Evolutionary conservation across 495 filamentous ascomycete species (phyloP).

Genomic region (Penicilliopsis zonata): DNA sequence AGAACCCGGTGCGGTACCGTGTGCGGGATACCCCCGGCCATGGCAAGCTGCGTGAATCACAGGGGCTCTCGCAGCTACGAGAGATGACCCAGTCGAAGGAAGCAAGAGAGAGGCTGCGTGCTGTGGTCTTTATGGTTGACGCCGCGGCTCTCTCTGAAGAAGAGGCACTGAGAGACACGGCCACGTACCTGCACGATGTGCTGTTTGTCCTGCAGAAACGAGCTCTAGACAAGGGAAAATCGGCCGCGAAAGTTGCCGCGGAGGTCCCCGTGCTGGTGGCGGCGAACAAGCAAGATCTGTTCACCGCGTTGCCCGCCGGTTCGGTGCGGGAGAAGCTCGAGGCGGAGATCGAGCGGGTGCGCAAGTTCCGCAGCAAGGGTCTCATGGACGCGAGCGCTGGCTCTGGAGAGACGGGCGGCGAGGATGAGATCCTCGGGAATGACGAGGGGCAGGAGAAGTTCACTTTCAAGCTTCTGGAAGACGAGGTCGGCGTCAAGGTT

Average conservation of each 20-base stretch:
- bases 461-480: constrained; percentile 66
- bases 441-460: constrained; percentile 61
- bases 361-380: constrained; percentile 66
- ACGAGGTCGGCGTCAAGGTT: constrained; percentile 62
- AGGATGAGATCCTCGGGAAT: constrained; percentile 73
- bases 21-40: constrained; percentile 87
- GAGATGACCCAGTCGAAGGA: constrained; percentile 34
- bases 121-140: constrained; percentile 82
- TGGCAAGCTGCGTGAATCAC: constrained; percentile 69
- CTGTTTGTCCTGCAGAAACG: constrained; percentile 72
- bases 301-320: constrained; percentile 76
- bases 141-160: constrained; percentile 59
- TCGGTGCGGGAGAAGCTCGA: constrained; percentile 69
- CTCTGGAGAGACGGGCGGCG: constrained; percentile 57
- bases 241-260: constrained; percentile 42
- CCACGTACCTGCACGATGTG: constrained; percentile 77
- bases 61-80: constrained; percentile 25
- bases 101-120: constrained; percentile 45
- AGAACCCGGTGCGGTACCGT: constrained; percentile 66
- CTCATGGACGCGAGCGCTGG: constrained; percentile 51
- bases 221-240: constrained; percentile 36
- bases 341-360: constrained; percentile 67
- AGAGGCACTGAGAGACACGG: constrained; percentile 43
- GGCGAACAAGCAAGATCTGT: constrained; percentile 91
- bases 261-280: constrained; percentile 69